phyloP scores from a whole-genome alignment of 495 filamentous ascomycete species.

The Antarctomyces pellizariae region DNA sequence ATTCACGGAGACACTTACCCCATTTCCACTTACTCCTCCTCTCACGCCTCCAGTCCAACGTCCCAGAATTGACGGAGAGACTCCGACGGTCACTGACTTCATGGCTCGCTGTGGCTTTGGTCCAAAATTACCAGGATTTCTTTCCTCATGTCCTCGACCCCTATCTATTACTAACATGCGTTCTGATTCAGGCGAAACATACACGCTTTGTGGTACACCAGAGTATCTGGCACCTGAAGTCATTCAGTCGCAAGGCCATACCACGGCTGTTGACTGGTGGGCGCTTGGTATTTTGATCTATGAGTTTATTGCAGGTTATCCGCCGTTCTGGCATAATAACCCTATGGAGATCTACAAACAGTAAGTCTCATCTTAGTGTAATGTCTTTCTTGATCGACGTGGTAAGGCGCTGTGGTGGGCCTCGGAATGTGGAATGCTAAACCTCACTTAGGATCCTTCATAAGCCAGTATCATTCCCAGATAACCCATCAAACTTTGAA shows the following conservation, averaged over 20 bases:
- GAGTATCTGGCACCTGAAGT: conserved; percentile 95
- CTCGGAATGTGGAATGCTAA: conserved; percentile 2
- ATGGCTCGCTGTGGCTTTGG: too few species aligned
- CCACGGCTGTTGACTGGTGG: conserved; percentile 98
- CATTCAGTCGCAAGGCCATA: conserved; percentile 85
- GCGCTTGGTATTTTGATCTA: conserved; percentile 88
- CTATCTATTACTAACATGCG: too few species aligned
- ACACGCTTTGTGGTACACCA: conserved; percentile 88
- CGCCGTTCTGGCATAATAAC: conserved; percentile 91
- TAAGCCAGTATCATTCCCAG: conserved; percentile 46
- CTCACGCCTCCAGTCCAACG: too few species aligned
- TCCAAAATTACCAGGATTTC: too few species aligned
- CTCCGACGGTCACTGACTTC: too few species aligned
- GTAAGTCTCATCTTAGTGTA: conserved; percentile 16
- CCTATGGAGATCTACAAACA: conserved; percentile 94
- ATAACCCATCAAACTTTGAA: too few species aligned
- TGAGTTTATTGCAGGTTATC: conserved; percentile 88
- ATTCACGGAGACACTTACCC: too few species aligned
- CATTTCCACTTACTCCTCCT: too few species aligned
- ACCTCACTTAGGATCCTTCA: conserved; percentile 36
- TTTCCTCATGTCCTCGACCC: too few species aligned
- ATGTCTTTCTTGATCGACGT: neutral
- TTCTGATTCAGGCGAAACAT: conserved; percentile 48
- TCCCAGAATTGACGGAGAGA: too few species aligned
- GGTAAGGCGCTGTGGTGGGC: neutral